phyloP scores from a whole-genome alignment of 2,329 filamentous ascomycete genomes.

The Phialemoniopsis sp. region DNA sequence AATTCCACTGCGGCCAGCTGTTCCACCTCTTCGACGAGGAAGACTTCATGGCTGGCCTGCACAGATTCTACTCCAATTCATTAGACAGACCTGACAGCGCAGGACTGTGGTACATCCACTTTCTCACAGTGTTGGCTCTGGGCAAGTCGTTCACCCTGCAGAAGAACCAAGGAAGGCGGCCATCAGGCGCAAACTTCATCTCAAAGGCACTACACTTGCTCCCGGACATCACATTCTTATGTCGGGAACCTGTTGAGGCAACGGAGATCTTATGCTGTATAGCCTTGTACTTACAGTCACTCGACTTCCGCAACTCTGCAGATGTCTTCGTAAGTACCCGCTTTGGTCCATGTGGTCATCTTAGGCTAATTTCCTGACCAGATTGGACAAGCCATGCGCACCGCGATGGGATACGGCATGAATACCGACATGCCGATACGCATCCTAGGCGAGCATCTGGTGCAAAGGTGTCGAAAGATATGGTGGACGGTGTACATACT shows the following conservation, averaged over 20 bases:
- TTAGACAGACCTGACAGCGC: constrained; percentile 9
- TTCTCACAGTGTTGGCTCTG: constrained; percentile 48
- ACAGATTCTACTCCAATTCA: constrained; percentile 20
- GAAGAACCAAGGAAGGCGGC: constrained; percentile 25
- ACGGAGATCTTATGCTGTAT: constrained; percentile 47
- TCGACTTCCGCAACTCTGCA: constrained; percentile 41
- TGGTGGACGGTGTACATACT: constrained; percentile 53
- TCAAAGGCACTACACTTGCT: constrained; percentile 33
- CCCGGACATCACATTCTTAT: no score
- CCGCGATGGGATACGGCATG: constrained; percentile 44
- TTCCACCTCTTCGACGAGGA: constrained; percentile 52
- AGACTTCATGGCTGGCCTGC: constrained; percentile 34
- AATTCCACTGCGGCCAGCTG: constrained; percentile 50
- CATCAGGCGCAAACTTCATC: constrained; percentile 42
- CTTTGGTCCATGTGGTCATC: neutral
- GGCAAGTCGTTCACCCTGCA: constrained; percentile 47
- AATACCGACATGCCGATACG: constrained; percentile 44
- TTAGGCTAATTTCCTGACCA: constrained; percentile 10
- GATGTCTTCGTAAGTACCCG: constrained; percentile 33
- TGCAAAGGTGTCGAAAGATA: constrained; percentile 41
- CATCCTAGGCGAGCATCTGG: constrained; percentile 30
- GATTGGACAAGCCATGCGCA: constrained; percentile 47
- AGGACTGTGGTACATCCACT: constrained; percentile 47
- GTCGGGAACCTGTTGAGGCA: constrained; percentile 25
- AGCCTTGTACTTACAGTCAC: constrained; percentile 46